Conservation (phyloP, 2,329 filamentous ascomycete species). For the Aureobasidium sp. region DNA sequence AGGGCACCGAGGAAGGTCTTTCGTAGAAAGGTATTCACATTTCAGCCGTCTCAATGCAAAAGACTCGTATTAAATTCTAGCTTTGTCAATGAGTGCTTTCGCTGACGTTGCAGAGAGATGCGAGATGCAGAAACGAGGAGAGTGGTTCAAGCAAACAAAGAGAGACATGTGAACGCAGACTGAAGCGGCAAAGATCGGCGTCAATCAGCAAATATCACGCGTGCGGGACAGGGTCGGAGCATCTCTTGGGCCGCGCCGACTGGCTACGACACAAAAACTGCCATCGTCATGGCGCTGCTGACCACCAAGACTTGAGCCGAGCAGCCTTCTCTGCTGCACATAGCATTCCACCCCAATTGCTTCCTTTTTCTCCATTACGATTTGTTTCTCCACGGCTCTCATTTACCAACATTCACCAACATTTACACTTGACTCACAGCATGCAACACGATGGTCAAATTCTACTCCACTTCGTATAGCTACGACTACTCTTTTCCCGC, state of each 20-base stretch:
- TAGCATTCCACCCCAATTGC: neutral
- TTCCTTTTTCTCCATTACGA: neutral
- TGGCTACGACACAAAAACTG: neutral
- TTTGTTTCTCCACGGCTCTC: constrained; percentile 13
- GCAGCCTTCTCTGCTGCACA: neutral
- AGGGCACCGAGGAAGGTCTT: neutral
- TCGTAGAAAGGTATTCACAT: neutral
- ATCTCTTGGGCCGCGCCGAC: neutral
- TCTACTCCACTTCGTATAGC: constrained; percentile 54
- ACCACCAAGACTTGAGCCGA: neutral
- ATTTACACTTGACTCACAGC: neutral
- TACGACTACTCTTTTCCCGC: constrained; percentile 79
- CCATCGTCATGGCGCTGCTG: neutral
- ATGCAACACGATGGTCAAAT: constrained; percentile 42
- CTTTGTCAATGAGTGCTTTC: no score
- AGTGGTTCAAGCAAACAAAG: neutral
- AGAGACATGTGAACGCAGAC: neutral
- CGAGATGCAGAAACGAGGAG: neutral
- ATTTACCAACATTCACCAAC: neutral
- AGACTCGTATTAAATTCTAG: no score
- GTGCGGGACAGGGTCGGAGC: neutral
- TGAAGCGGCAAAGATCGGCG: neutral
- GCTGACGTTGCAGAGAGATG: no score
- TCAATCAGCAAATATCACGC: neutral
- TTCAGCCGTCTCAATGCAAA: neutral